These are phyloP conservation scores for Paratinospora sagittata DNA, from an alignment of 164 flowering plant species.

Conservation along the genomic window DNA sequence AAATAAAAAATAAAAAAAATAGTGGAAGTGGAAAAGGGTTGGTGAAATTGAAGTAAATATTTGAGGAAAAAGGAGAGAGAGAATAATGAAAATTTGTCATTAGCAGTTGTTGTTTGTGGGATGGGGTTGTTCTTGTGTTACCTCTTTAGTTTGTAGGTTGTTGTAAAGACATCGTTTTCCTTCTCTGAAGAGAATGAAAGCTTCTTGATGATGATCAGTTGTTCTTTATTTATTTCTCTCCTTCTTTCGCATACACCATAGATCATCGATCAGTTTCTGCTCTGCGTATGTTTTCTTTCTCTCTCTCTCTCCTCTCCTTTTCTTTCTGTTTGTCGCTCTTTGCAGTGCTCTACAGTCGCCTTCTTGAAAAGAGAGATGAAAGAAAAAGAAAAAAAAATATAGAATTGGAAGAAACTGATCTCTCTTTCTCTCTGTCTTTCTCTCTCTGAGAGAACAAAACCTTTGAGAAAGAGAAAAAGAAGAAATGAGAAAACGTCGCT, in stretches of 20 bases:
- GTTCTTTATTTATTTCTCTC: constrained; percentile 27
- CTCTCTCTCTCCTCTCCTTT: constrained; percentile 16
- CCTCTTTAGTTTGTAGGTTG: constrained; percentile 16
- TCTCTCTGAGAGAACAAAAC: constrained; percentile 8
- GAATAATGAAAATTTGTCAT: constrained; percentile 13
- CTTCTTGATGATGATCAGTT: constrained; percentile 24
- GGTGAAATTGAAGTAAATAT: background rate
- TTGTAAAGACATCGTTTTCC: constrained; percentile 71
- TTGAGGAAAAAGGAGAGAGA: constrained; percentile 1
- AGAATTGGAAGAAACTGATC: constrained; percentile 10
- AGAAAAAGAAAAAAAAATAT: too few relatives aligned
- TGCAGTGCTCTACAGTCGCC: constrained; percentile 39
- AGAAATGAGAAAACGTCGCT: constrained; percentile 38
- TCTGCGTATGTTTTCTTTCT: constrained; percentile 14
- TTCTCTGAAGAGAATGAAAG: constrained; percentile 39
- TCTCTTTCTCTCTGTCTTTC: constrained; percentile 8
- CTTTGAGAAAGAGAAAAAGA: constrained; percentile 2
- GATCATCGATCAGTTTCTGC: background rate
- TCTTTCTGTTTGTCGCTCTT: constrained; percentile 25
- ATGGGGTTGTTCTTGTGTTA: background rate
- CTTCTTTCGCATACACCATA: constrained; percentile 22
- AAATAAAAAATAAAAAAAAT: background rate
- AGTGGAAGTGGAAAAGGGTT: constrained; percentile 9
- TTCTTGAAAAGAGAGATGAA: constrained; percentile 37
- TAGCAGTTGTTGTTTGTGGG: background rate